Evolutionary conservation across 2,329 filamentous ascomycete genomes (phyloP).

Genomic region (Alternaria arbusti): DNA sequence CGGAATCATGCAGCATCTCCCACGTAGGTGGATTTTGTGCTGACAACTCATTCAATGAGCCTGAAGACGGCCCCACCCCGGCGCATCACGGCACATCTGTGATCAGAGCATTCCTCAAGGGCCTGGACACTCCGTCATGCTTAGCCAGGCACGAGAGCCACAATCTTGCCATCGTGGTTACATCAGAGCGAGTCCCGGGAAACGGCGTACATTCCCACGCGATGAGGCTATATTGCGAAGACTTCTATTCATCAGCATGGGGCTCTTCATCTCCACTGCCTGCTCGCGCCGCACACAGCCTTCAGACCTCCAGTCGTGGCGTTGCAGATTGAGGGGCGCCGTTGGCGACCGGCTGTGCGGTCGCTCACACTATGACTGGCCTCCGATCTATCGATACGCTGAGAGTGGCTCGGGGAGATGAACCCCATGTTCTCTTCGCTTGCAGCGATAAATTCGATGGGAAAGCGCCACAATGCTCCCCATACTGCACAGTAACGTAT

Average conservation of each 20-base stretch:
- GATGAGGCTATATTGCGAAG: constrained; percentile 25
- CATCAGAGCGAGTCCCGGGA: constrained; percentile 29
- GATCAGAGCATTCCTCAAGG: constrained; percentile 29
- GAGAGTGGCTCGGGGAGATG: constrained; percentile 35
- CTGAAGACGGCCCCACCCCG: constrained; percentile 40
- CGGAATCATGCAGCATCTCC: constrained; percentile 47
- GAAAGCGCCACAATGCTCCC: constrained; percentile 40
- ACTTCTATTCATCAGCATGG: constrained; percentile 32
- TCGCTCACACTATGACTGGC: constrained; percentile 15
- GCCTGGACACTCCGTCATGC: constrained; percentile 31
- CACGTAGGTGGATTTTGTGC: constrained; percentile 42
- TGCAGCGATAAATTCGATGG: constrained; percentile 18
- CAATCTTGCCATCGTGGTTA: constrained; percentile 22
- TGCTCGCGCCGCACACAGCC: constrained; percentile 23
- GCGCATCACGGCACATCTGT: constrained; percentile 31
- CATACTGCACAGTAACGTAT: constrained; percentile 44
- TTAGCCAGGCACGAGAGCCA: constrained; percentile 35
- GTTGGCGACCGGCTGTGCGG: constrained; percentile 20
- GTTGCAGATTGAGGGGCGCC: constrained; percentile 40
- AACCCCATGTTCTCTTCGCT: constrained; percentile 25
- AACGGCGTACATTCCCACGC: constrained; percentile 27
- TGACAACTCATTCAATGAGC: constrained; percentile 48
- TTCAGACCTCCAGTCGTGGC: constrained; percentile 33
- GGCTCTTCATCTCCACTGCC: constrained; percentile 22
- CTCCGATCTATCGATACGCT: constrained; percentile 31